phyloP scores from a whole-genome alignment of 495 filamentous ascomycete genomes.

The Rhypophila decipiens region DNA sequence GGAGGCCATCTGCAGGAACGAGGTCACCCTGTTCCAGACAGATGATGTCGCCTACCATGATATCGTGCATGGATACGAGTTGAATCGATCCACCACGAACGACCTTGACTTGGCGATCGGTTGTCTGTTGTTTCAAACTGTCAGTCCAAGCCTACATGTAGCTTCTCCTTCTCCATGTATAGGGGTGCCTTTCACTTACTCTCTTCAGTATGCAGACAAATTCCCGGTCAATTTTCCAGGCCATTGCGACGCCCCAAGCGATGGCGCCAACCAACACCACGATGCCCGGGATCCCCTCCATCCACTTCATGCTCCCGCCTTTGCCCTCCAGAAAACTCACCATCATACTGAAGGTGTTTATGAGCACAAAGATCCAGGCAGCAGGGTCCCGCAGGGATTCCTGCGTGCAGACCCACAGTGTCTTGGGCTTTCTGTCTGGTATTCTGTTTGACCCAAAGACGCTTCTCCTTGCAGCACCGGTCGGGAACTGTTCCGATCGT shows the following conservation, averaged over 20 bases:
- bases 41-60: slow-evolving; percentile 80
- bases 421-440: slow-evolving; percentile 64
- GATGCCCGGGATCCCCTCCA: too few species aligned
- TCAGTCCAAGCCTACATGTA: too few species aligned
- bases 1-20: slow-evolving; percentile 74
- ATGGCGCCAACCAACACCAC: too few species aligned
- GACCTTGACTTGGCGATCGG: slow-evolving; percentile 65
- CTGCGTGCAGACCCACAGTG: slow-evolving; percentile 54
- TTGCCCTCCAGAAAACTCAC: too few species aligned
- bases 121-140: slow-evolving; percentile 35
- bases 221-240: too few species aligned
- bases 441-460: slow-evolving; percentile 60
- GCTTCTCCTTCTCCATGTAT: too few species aligned
- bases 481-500: slow-evolving; percentile 37
- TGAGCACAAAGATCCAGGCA: slow-evolving; percentile 68
- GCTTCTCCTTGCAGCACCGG: not conserved
- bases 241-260: too few species aligned
- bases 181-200: too few species aligned
- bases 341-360: slow-evolving; percentile 76
- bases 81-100: slow-evolving; percentile 67
- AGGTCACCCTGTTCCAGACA: slow-evolving; percentile 84
- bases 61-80: slow-evolving; percentile 73
- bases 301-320: too few species aligned
- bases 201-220: too few species aligned
- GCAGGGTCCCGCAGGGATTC: slow-evolving; percentile 82